A percentile compares a stretch with the other conserved stretches of the same genome.
phyloP scores from a whole-genome alignment of 352 stramenopile genomes.

The Pythium graminicola region DNA sequence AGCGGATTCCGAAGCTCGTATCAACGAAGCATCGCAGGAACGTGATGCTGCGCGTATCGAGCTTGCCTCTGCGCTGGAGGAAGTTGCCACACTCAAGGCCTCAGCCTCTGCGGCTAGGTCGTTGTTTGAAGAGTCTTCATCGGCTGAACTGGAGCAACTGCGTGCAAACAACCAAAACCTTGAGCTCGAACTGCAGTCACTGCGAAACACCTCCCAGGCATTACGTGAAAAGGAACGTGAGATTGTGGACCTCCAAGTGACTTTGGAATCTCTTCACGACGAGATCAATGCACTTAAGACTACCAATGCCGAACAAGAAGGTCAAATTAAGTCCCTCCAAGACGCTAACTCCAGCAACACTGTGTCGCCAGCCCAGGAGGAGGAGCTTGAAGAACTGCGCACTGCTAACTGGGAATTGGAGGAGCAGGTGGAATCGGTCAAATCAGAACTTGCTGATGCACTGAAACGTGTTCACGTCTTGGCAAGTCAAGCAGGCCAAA shows the following conservation, averaged over 20 bases:
- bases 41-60: neutral
- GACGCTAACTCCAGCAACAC: neutral
- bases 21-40: slow-evolving; percentile 1
- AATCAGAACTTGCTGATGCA: slow-evolving; percentile 12
- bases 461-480: slow-evolving; percentile 8
- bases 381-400: slow-evolving; percentile 37
- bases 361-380: slow-evolving; percentile 23
- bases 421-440: slow-evolving; percentile 16
- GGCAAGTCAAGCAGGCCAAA: slow-evolving; percentile 4
- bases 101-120: slow-evolving; percentile 1
- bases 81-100: slow-evolving; percentile 8
- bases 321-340: slow-evolving; percentile 11
- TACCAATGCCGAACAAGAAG: slow-evolving; percentile 8
- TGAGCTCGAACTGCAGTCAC: slow-evolving; percentile 8
- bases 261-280: slow-evolving; percentile 15
- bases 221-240: slow-evolving; percentile 18
- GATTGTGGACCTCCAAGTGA: slow-evolving; percentile 7
- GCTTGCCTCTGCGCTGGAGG: neutral
- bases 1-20: neutral
- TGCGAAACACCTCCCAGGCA: slow-evolving; percentile 1
- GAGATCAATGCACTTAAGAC: slow-evolving; percentile 14
- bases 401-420: slow-evolving; percentile 17
- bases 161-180: slow-evolving; percentile 4
- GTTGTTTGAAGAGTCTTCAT: neutral
- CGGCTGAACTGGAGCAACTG: slow-evolving; percentile 11